phyloP scores from a whole-genome alignment of 2,329 filamentous ascomycete species.

The Hortaea sp. region DNA sequence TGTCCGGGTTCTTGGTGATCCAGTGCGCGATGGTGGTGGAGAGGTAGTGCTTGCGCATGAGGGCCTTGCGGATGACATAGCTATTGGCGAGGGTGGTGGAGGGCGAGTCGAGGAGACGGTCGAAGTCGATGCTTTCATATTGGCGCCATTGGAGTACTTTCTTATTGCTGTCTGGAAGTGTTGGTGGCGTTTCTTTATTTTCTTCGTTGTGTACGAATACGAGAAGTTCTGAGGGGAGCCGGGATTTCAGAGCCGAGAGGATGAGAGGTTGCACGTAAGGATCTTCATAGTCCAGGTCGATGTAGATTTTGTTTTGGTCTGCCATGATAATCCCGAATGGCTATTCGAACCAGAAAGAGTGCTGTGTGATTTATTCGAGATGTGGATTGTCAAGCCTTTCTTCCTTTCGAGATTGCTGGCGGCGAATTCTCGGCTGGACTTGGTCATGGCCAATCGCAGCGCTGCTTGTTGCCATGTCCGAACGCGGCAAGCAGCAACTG shows the following conservation, averaged over 20 bases:
- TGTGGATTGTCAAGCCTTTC: no score
- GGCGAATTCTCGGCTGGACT: not conserved
- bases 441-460: not conserved
- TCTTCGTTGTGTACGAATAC: slow-evolving; percentile 42
- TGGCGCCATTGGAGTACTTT: slow-evolving; percentile 67
- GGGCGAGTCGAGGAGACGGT: slow-evolving; percentile 55
- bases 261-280: slow-evolving; percentile 82
- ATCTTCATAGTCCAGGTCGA: slow-evolving; percentile 76
- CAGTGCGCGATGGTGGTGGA: slow-evolving; percentile 74
- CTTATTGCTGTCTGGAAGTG: slow-evolving; percentile 22
- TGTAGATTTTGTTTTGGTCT: slow-evolving; percentile 42
- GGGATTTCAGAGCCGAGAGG: slow-evolving; percentile 55
- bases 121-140: slow-evolving; percentile 84
- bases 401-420: not conserved
- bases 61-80: slow-evolving; percentile 89
- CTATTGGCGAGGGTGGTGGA: slow-evolving; percentile 64
- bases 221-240: slow-evolving; percentile 42
- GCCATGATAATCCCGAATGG: not conserved
- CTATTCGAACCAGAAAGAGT: no score
- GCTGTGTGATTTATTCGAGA: no score
- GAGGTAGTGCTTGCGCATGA: slow-evolving; percentile 94
- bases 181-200: slow-evolving; percentile 36
- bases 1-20: slow-evolving; percentile 71
- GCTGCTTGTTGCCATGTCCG: no score
- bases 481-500: not conserved